These are phyloP conservation scores for Isabelozyma heimii DNA, from an alignment of 805 yeast genomes.

Conservation along the genomic window DNA sequence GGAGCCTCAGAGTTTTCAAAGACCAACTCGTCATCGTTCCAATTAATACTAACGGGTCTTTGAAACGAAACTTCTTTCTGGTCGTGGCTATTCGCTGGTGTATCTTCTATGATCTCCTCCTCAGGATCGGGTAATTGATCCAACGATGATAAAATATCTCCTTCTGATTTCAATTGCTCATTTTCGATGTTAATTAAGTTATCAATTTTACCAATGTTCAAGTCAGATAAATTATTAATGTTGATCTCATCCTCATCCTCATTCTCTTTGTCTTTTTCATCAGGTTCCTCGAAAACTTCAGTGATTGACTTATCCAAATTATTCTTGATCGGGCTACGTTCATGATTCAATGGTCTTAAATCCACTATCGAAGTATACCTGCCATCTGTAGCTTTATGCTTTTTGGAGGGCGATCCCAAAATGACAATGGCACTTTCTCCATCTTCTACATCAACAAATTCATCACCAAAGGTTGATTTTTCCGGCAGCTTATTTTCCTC, in stretches of 20 bases:
- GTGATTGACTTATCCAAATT: not conserved
- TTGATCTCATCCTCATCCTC: constrained; percentile 18
- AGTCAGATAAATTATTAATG: constrained; percentile 36
- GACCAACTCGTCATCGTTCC: constrained; percentile 37
- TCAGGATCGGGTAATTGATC: constrained; percentile 2
- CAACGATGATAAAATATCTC: not conserved
- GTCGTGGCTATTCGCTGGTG: constrained; percentile 1
- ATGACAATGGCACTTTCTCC: constrained; percentile 5
- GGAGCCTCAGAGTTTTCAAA: constrained; percentile 23
- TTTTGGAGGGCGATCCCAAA: constrained; percentile 14
- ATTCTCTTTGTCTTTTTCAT: constrained; percentile 10
- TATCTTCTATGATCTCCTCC: not conserved
- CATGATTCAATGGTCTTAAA: not conserved
- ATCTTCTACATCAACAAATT: constrained; percentile 7
- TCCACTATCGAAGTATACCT: not conserved
- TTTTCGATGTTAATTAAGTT: constrained; percentile 29
- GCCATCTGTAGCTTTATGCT: not conserved
- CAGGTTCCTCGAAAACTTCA: constrained; percentile 2
- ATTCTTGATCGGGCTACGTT: not conserved
- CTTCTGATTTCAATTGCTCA: not conserved
- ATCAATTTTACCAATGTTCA: constrained; percentile 37
- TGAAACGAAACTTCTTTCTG: constrained; percentile 31
- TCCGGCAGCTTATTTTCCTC: not conserved
- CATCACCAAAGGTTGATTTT: constrained; percentile 1
- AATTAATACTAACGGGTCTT: constrained; percentile 38